Evolutionary conservation across 306 rosid species (phyloP).

Genomic region (Prunus fruticosa): DNA sequence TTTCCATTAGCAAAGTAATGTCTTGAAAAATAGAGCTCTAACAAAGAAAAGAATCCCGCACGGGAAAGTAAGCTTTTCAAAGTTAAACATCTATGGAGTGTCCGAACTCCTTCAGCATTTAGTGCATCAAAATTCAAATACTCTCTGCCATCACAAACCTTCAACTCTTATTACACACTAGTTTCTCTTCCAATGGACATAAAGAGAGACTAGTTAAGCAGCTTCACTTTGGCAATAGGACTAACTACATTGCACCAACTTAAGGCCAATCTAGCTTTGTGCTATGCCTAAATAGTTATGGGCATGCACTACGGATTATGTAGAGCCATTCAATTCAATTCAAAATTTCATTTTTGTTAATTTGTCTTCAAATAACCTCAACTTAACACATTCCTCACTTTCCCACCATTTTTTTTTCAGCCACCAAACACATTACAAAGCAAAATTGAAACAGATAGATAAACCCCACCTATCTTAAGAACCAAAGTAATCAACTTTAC

Average conservation of each 20-base stretch:
- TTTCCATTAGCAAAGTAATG: background rate
- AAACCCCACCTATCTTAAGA: background rate
- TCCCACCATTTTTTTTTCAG: background rate
- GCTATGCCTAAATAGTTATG: background rate
- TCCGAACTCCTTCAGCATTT: background rate
- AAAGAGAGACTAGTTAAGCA: background rate
- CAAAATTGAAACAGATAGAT: background rate
- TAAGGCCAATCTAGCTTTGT: too few species aligned
- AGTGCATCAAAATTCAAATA: background rate
- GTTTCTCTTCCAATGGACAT: background rate
- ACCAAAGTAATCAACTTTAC: slow-evolving; percentile 3
- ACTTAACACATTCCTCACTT: background rate
- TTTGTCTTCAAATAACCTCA: background rate
- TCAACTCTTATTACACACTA: background rate
- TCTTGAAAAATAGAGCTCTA: background rate
- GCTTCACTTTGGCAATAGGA: background rate
- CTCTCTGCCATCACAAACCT: background rate
- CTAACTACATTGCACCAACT: background rate
- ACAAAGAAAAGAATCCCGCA: background rate
- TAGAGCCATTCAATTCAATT: background rate
- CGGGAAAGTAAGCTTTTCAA: background rate
- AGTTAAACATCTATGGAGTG: background rate
- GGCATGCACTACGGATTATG: background rate
- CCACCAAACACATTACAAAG: background rate
- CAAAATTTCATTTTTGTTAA: background rate